Conservation (phyloP, 2,329 filamentous ascomycete genomes). For the Claviceps cyperi region DNA sequence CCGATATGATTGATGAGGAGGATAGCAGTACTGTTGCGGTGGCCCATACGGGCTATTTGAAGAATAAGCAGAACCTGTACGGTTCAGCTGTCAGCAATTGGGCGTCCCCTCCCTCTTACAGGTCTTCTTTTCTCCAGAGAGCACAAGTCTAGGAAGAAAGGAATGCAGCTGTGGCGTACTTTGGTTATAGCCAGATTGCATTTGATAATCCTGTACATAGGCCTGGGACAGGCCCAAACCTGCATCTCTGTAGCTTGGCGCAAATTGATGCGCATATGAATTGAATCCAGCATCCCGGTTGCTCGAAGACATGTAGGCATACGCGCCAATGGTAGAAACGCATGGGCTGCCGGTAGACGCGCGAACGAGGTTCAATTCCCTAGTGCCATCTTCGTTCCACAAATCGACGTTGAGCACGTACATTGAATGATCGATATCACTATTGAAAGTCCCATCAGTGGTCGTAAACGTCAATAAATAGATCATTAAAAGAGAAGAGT, state of each 20-base stretch:
- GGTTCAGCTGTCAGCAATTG: neutral
- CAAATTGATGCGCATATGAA: conserved; percentile 20
- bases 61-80: conserved; percentile 14
- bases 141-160: neutral
- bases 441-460: conserved; percentile 6
- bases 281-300: conserved; percentile 15
- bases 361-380: conserved; percentile 53
- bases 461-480: too few relatives aligned
- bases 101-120: neutral
- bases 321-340: conserved; percentile 67
- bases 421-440: conserved; percentile 25
- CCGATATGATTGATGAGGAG: conserved; percentile 18
- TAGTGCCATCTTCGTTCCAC: conserved; percentile 49
- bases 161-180: conserved; percentile 11
- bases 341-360: conserved; percentile 53
- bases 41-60: conserved; percentile 20
- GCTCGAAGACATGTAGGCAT: conserved; percentile 49
- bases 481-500: too few relatives aligned
- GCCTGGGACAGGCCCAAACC: conserved; percentile 16
- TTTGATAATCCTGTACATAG: conserved; percentile 21
- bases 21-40: conserved; percentile 23
- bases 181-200: conserved; percentile 18
- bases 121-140: neutral
- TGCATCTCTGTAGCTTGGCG: conserved; percentile 24
- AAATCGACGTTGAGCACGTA: conserved; percentile 52